A percentile compares a stretch with the other conserved stretches of the same genome.
phyloP scores from a whole-genome alignment of 352 stramenopile genomes.

The Pythium guiyangense region DNA sequence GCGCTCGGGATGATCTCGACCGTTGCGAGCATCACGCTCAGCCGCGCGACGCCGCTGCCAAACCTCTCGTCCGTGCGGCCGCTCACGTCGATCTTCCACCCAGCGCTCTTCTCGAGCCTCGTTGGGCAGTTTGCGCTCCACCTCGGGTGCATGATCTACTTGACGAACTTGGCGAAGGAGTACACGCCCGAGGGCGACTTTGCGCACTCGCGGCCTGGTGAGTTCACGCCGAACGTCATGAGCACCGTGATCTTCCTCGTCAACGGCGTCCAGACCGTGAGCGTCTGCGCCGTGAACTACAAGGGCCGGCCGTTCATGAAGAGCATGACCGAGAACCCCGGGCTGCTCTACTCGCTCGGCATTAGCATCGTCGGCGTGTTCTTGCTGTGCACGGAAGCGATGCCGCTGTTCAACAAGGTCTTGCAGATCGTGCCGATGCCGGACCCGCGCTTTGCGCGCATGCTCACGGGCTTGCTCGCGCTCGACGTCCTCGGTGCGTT shows the following conservation, averaged over 20 bases:
- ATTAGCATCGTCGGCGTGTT: slow-evolving; percentile 85
- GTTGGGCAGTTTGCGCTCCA: slow-evolving; percentile 96
- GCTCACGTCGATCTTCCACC: slow-evolving; percentile 94
- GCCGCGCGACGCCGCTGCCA: slow-evolving; percentile 92
- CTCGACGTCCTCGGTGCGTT: slow-evolving; percentile 86
- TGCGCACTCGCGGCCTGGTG: slow-evolving; percentile 67
- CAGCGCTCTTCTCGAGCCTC: slow-evolving; percentile 92
- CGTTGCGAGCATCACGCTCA: slow-evolving; percentile 80
- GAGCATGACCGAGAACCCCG: slow-evolving; percentile 94
- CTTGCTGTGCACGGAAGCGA: slow-evolving; percentile 90
- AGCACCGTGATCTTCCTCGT: slow-evolving; percentile 99
- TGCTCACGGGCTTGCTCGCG: slow-evolving; percentile 75
- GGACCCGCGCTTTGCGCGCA: slow-evolving; percentile 75
- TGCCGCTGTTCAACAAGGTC: slow-evolving; percentile 91
- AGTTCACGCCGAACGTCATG: slow-evolving; percentile 98
- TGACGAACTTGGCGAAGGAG: slow-evolving; percentile 88
- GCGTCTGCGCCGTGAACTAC: slow-evolving; percentile 99
- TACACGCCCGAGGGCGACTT: slow-evolving; percentile 86
- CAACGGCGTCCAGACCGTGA: slow-evolving; percentile 92
- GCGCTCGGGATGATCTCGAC: slow-evolving; percentile 85
- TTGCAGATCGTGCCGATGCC: slow-evolving; percentile 92
- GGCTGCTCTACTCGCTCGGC: slow-evolving; percentile 91
- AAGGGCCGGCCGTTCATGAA: slow-evolving; percentile 98
- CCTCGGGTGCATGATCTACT: slow-evolving; percentile 90
- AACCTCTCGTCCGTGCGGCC: slow-evolving; percentile 92